These are phyloP conservation scores for Lizonia empirigonia DNA, from an alignment of 2,329 filamentous ascomycete genomes.

Conservation along the genomic window DNA sequence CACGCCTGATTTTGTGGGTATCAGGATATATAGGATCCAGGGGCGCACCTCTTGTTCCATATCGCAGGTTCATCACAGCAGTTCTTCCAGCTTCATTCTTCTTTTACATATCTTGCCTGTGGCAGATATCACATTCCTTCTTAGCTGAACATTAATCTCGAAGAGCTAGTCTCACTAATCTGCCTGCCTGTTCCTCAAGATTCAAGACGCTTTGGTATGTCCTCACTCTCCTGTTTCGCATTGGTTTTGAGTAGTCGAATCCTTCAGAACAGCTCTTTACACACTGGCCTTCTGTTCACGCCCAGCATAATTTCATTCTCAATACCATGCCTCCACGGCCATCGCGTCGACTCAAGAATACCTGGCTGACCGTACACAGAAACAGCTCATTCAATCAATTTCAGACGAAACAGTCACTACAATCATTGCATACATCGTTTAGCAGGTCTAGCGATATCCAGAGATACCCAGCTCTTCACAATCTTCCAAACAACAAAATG, in stretches of 20 bases:
- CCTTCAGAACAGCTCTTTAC: neutral
- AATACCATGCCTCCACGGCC: neutral
- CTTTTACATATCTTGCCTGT: constrained; percentile 41
- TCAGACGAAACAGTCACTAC: constrained; percentile 21
- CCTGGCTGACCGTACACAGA: constrained; percentile 8
- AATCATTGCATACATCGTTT: constrained; percentile 34
- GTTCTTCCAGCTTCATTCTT: constrained; percentile 29
- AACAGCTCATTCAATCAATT: constrained; percentile 10
- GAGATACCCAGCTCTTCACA: constrained; percentile 23
- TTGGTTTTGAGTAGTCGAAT: constrained; percentile 1
- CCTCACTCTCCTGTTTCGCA: constrained; percentile 8
- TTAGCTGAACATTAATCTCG: constrained; percentile 22
- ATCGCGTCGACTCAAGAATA: neutral
- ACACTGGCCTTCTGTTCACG: constrained; percentile 6
- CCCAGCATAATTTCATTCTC: neutral
- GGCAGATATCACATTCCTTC: constrained; percentile 47
- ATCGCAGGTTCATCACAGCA: constrained; percentile 32
- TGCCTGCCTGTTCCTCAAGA: constrained; percentile 3
- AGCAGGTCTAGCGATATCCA: constrained; percentile 49
- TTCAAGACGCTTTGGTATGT: constrained; percentile 16
- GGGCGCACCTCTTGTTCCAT: constrained; percentile 24
- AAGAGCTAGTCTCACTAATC: constrained; percentile 33
- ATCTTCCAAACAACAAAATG: constrained; percentile 45
- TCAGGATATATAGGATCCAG: constrained; percentile 33
- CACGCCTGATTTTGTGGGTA: constrained; percentile 20